Evolutionary conservation across 2,329 filamentous ascomycete species (phyloP).

Genomic region (Orbilia javanica): DNA sequence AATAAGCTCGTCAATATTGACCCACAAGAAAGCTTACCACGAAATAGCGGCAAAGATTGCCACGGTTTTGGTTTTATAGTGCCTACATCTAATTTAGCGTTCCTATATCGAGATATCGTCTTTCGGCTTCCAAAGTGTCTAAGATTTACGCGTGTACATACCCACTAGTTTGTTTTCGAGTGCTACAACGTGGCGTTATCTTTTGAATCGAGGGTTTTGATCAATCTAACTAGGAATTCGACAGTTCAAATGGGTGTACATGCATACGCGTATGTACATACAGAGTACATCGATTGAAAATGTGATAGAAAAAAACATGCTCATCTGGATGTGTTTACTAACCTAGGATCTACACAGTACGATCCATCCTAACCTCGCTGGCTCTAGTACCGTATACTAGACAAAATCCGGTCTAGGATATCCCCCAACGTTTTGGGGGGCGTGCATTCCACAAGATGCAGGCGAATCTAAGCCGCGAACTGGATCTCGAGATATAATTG

Average conservation of each 20-base stretch:
- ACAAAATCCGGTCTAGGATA: not conserved
- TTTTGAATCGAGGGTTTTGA: not conserved
- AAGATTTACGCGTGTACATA: not conserved
- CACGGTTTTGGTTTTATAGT: not conserved
- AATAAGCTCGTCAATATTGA: not conserved
- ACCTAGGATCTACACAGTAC: not conserved
- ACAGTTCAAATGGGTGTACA: not conserved
- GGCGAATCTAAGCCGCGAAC: not conserved
- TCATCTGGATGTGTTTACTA: not conserved
- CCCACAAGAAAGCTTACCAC: not conserved
- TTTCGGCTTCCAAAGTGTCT: not conserved
- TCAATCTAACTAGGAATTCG: not conserved
- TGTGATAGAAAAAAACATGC: not conserved
- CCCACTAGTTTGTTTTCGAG: not conserved
- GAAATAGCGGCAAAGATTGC: slow-evolving; percentile 2
- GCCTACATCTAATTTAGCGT: not conserved
- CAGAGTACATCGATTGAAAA: not conserved
- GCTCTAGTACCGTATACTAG: too few relatives aligned
- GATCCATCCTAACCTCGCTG: not conserved
- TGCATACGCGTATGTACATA: too few relatives aligned
- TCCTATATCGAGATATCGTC: not conserved
- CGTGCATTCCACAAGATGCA: not conserved
- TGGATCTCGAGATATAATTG: not conserved
- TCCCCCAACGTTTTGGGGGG: not conserved
- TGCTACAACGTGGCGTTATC: not conserved